A percentile compares a stretch with the other conserved stretches of the same genome.
Conservation (phyloP, 2,329 filamentous ascomycete species). For the Torrubiella hemipterigena region DNA sequence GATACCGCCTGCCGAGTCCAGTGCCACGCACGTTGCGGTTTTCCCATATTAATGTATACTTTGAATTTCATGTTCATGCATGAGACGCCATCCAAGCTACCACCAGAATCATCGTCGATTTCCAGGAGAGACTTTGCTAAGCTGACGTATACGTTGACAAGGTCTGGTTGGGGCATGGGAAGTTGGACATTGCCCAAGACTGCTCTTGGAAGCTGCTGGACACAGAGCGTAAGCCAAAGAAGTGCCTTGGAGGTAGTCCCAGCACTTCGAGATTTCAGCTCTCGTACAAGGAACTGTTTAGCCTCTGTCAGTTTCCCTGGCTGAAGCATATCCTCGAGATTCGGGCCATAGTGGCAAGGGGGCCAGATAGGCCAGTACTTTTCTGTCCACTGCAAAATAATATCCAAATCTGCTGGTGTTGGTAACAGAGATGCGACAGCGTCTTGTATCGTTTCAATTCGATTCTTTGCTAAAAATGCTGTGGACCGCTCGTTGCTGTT, state of each 20-base stretch:
- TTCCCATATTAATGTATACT: slow-evolving; percentile 40
- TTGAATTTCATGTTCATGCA: slow-evolving; percentile 37
- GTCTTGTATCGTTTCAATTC: no score
- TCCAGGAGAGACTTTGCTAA: slow-evolving; percentile 31
- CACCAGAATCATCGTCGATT: slow-evolving; percentile 34
- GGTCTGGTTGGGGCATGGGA: slow-evolving; percentile 24
- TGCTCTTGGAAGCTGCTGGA: slow-evolving; percentile 25
- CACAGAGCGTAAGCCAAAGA: slow-evolving; percentile 28
- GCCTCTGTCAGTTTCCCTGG: slow-evolving; percentile 7
- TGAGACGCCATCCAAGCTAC: slow-evolving; percentile 39
- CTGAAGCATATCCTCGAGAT: slow-evolving; percentile 3
- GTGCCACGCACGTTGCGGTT: slow-evolving; percentile 42
- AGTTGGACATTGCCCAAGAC: slow-evolving; percentile 17
- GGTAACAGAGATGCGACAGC: slow-evolving; percentile 6
- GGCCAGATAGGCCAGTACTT: slow-evolving; percentile 14
- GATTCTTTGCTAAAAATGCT: no score
- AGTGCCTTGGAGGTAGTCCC: slow-evolving; percentile 23
- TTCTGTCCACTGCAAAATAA: slow-evolving; percentile 12
- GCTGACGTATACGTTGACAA: slow-evolving; percentile 31
- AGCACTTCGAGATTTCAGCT: slow-evolving; percentile 19
- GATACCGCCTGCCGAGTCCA: slow-evolving; percentile 35
- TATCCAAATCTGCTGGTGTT: slow-evolving; percentile 5
- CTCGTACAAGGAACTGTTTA: slow-evolving; percentile 22
- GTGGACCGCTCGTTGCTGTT: no score
- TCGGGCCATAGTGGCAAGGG: slow-evolving; percentile 6